These are phyloP conservation scores for Spathaspora girioi DNA, from an alignment of 805 yeast species.

Conservation along the genomic window DNA sequence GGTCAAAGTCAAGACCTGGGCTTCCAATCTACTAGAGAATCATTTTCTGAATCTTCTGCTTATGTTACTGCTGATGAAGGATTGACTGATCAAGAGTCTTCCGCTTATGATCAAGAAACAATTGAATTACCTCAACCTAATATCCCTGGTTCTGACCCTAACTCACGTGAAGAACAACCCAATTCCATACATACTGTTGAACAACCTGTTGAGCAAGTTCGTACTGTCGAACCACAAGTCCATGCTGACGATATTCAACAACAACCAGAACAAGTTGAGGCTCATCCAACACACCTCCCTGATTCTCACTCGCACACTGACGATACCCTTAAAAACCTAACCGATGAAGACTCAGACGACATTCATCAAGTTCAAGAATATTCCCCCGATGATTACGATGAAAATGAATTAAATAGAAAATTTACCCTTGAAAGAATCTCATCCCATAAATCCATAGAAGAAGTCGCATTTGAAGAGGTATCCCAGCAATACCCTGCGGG, in stretches of 20 bases:
- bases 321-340: neutral
- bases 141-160: neutral
- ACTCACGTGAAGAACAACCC: neutral
- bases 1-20: neutral
- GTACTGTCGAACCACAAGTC: neutral
- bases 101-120: conserved; percentile 1
- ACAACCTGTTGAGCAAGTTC: neutral
- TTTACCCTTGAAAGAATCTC: conserved; percentile 17
- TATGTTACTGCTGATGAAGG: conserved; percentile 33
- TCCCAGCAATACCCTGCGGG: conserved; percentile 8
- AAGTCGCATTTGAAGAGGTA: conserved; percentile 12
- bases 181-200: neutral
- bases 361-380: neutral
- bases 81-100: conserved; percentile 1
- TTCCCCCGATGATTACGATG: conserved; percentile 5
- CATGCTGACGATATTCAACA: neutral
- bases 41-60: conserved; percentile 23
- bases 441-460: conserved; percentile 15
- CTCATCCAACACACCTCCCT: neutral
- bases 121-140: neutral
- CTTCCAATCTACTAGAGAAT: conserved; percentile 7
- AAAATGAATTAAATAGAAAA: conserved; percentile 13
- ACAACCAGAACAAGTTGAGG: neutral
- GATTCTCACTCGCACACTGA: neutral
- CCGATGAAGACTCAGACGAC: neutral